phyloP scores from a whole-genome alignment of 1,284 basidiomycete genomes.

The Cystobasidium slooffiae region DNA sequence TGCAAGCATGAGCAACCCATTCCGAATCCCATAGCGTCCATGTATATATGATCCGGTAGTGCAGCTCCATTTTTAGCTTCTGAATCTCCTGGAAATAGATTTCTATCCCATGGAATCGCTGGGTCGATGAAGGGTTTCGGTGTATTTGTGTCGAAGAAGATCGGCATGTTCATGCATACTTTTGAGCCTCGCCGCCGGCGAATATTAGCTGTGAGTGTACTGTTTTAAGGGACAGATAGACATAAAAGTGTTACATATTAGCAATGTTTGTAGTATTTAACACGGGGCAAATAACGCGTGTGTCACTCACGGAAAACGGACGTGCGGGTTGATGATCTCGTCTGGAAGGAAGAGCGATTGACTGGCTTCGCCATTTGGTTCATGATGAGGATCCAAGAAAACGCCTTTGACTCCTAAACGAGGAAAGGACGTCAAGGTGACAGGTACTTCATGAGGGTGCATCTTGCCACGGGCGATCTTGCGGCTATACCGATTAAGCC shows the following conservation, averaged over 20 bases:
- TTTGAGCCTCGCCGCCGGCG: constrained; percentile 86
- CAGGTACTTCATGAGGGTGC: constrained; percentile 80
- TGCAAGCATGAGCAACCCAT: constrained; percentile 99
- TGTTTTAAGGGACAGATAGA: constrained; percentile 55
- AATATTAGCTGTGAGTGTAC: constrained; percentile 95
- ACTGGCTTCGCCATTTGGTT: constrained; percentile 76
- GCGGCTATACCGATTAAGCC: constrained; percentile 63
- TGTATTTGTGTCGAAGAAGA: constrained; percentile 87
- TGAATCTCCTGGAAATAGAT: constrained; percentile 77
- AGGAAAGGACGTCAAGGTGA: constrained; percentile 95
- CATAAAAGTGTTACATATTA: background rate
- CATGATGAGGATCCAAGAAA: constrained; percentile 89
- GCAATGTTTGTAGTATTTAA: constrained; percentile 20
- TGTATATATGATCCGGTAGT: constrained; percentile 87
- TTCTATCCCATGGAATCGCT: constrained; percentile 81
- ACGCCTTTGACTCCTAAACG: constrained; percentile 80
- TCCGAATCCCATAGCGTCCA: constrained; percentile 99
- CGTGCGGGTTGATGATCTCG: constrained; percentile 95
- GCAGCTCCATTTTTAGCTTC: constrained; percentile 89
- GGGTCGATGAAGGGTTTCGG: constrained; percentile 88
- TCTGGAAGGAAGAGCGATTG: constrained; percentile 93
- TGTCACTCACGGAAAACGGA: constrained; percentile 86
- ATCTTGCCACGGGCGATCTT: constrained; percentile 82
- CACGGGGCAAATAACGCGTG: background rate
- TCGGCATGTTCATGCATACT: constrained; percentile 92